Conservation (phyloP, 208 protist genomes). For the Crithidia acanthocephali region DNA sequence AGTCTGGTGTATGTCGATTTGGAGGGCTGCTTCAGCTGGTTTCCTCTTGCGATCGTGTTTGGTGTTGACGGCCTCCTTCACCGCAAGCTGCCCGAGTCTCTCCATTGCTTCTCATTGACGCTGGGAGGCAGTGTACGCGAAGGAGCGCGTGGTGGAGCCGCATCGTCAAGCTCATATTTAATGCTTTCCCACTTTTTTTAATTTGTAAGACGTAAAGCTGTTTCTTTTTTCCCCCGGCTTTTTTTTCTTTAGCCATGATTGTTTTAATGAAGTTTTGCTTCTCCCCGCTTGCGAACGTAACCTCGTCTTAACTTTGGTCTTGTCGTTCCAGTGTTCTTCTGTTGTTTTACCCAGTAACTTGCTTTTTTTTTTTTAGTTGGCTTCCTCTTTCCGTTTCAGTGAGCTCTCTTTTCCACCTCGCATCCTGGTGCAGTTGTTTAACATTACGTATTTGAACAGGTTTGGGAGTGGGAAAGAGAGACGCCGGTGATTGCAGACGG, state of each 20-base stretch:
- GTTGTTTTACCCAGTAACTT: not conserved
- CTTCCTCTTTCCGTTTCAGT: slow-evolving; percentile 3
- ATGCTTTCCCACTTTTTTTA: not conserved
- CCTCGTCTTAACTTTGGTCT: not conserved
- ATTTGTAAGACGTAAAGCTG: not conserved
- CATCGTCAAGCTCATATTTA: not conserved
- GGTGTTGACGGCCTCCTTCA: not conserved
- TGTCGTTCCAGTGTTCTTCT: slow-evolving; percentile 4
- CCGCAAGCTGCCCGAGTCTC: not conserved
- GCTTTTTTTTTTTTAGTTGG: not conserved
- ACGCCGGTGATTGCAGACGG: not conserved
- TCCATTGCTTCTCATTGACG: not conserved
- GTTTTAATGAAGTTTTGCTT: slow-evolving; percentile 2
- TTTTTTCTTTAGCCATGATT: not conserved
- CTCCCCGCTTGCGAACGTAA: slow-evolving; percentile 8
- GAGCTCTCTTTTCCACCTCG: not conserved
- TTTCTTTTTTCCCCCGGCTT: not conserved
- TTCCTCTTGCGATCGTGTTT: not conserved
- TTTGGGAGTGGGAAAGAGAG: not conserved
- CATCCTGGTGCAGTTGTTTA: not conserved
- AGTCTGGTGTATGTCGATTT: not conserved
- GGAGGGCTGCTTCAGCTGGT: too few species aligned
- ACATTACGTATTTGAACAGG: not conserved
- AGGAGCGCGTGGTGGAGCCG: not conserved
- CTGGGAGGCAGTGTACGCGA: not conserved